Conservation (phyloP, 768 basidiomycete genomes). For the Pisolithus marmoratus region DNA sequence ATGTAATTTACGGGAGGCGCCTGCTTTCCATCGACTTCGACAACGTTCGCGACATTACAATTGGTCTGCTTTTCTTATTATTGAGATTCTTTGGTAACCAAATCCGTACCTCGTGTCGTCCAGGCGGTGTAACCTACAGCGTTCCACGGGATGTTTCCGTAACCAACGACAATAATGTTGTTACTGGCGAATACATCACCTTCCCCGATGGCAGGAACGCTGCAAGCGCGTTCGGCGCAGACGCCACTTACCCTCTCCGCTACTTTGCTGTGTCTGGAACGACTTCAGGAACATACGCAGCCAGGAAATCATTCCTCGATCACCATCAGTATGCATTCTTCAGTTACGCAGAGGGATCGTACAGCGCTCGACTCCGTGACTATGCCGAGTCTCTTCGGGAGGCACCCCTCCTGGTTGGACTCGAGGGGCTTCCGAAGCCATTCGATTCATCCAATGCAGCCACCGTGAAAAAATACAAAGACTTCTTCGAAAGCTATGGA, state of each 20-base stretch:
- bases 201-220: neutral
- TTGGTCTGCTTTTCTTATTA: too few relatives aligned
- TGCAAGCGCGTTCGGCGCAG: neutral
- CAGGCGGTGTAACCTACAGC: too few relatives aligned
- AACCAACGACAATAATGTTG: too few relatives aligned
- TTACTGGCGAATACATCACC: neutral
- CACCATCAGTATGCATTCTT: neutral
- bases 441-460: neutral
- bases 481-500: neutral
- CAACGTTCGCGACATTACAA: too few relatives aligned
- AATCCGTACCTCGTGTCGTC: too few relatives aligned
- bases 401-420: neutral
- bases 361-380: neutral
- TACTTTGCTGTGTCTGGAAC: neutral
- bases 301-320: neutral
- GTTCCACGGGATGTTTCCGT: too few relatives aligned
- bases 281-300: neutral
- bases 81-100: too few relatives aligned
- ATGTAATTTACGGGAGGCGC: too few relatives aligned
- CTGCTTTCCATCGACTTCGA: too few relatives aligned
- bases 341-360: neutral
- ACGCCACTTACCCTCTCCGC: neutral
- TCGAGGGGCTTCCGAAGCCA: neutral
- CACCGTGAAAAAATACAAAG: neutral
- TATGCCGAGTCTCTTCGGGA: neutral